These are phyloP conservation scores for Scutellaria barbata DNA, from an alignment of 257 asterid species.

Conservation along the genomic window DNA sequence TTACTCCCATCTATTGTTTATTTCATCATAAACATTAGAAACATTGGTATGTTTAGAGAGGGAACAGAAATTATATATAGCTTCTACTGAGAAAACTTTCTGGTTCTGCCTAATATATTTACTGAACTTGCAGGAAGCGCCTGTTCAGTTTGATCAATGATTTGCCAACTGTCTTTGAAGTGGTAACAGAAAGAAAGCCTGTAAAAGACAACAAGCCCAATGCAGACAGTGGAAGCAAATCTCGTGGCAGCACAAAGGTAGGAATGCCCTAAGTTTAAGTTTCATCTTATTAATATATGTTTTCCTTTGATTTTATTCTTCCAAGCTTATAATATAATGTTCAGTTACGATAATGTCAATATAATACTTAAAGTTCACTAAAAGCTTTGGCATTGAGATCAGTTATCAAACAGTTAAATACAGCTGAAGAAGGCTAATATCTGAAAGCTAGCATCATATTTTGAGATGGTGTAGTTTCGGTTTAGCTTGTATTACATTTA, in stretches of 20 bases:
- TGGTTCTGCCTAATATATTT: slow-evolving; percentile 20
- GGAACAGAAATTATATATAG: not conserved
- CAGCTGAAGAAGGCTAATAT: slow-evolving; percentile 3
- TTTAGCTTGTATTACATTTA: not conserved
- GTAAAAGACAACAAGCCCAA: slow-evolving; percentile 87
- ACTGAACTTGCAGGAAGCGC: slow-evolving; percentile 75
- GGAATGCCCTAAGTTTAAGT: not conserved
- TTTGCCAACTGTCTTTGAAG: slow-evolving; percentile 82
- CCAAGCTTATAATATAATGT: not conserved
- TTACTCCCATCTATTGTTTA: not conserved
- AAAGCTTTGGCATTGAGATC: slow-evolving; percentile 18
- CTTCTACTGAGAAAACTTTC: slow-evolving; percentile 1
- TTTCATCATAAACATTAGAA: not conserved
- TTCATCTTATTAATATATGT: not conserved
- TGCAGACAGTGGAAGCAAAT: slow-evolving; percentile 88
- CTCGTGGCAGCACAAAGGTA: slow-evolving; percentile 88
- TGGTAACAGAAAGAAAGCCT: slow-evolving; percentile 83
- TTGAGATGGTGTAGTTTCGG: slow-evolving; percentile 5
- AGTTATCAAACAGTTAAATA: not conserved
- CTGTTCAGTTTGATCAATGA: slow-evolving; percentile 90
- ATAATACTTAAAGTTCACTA: slow-evolving; percentile 1
- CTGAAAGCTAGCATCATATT: not conserved
- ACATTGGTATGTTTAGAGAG: slow-evolving; percentile 7
- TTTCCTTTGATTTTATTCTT: not conserved
- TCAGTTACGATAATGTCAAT: slow-evolving; percentile 1